Evolutionary conservation across 495 filamentous ascomycete species (phyloP).

Genomic region (Trichoderma gamsii): DNA sequence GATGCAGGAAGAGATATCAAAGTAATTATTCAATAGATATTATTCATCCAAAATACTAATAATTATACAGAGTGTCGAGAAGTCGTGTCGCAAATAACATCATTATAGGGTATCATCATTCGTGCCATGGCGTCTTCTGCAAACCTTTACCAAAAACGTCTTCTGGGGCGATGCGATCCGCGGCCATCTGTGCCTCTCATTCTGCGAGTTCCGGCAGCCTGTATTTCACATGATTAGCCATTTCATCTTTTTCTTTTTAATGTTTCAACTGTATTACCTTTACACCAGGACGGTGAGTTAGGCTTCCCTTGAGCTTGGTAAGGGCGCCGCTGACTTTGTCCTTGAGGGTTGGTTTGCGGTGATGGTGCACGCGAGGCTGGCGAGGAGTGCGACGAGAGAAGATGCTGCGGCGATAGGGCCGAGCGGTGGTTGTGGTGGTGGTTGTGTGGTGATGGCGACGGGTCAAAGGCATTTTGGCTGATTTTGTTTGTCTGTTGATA

Average conservation of each 20-base stretch:
- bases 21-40: slow-evolving; percentile 3
- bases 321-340: slow-evolving; percentile 67
- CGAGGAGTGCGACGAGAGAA: slow-evolving; percentile 18
- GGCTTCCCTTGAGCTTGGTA: slow-evolving; percentile 56
- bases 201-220: slow-evolving; percentile 65
- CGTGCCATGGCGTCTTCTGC: background rate
- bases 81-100: background rate
- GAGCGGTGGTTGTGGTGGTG: slow-evolving; percentile 19
- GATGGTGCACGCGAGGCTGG: slow-evolving; percentile 42
- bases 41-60: background rate
- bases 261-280: slow-evolving; percentile 44
- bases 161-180: slow-evolving; percentile 31
- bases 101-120: slow-evolving; percentile 10
- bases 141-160: slow-evolving; percentile 19
- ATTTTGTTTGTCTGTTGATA: background rate
- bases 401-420: slow-evolving; percentile 18
- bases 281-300: slow-evolving; percentile 55
- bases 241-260: background rate
- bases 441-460: slow-evolving; percentile 25
- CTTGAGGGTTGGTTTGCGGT: slow-evolving; percentile 51
- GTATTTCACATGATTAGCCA: background rate
- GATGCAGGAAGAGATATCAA: background rate
- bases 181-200: slow-evolving; percentile 70
- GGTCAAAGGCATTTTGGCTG: slow-evolving; percentile 11
- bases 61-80: background rate